These are phyloP conservation scores for Oryza punctata DNA, from an alignment of 176 grass and related monocot species.

Conservation along the genomic window DNA sequence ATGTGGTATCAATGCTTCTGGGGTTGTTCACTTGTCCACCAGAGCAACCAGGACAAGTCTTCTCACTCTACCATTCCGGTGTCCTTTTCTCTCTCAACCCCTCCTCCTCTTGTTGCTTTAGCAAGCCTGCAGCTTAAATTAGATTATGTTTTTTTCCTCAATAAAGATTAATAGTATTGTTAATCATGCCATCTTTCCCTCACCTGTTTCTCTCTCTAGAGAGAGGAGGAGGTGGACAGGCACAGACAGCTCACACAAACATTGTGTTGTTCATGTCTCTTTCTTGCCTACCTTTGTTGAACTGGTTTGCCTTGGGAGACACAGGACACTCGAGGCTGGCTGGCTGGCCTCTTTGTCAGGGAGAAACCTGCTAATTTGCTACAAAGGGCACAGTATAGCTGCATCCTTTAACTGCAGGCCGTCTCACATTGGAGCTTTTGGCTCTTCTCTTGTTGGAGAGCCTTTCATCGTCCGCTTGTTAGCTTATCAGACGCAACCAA, in stretches of 20 bases:
- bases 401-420: conserved; percentile 32
- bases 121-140: conserved; percentile 39
- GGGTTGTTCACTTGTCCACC: conserved; percentile 54
- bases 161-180: conserved; percentile 25
- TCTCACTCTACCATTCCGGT: conserved; percentile 46
- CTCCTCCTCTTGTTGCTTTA: conserved; percentile 40
- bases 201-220: conserved; percentile 1
- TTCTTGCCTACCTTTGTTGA: conserved; percentile 56
- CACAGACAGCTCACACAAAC: conserved; percentile 48
- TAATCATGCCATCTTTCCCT: conserved; percentile 40
- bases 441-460: conserved; percentile 28
- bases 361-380: background rate
- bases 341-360: conserved; percentile 7
- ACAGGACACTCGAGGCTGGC: conserved; percentile 21
- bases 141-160: conserved; percentile 24
- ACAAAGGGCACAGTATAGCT: conserved; percentile 5
- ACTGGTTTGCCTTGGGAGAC: conserved; percentile 34
- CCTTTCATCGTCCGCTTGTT: too few species aligned
- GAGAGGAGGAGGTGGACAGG: background rate
- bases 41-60: conserved; percentile 36
- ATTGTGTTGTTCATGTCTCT: conserved; percentile 64
- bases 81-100: conserved; percentile 21
- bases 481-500: too few species aligned
- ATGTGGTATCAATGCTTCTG: conserved; percentile 53
- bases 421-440: background rate